These are phyloP conservation scores for Pisolithus orientalis DNA, from an alignment of 768 basidiomycete genomes.

Conservation along the genomic window DNA sequence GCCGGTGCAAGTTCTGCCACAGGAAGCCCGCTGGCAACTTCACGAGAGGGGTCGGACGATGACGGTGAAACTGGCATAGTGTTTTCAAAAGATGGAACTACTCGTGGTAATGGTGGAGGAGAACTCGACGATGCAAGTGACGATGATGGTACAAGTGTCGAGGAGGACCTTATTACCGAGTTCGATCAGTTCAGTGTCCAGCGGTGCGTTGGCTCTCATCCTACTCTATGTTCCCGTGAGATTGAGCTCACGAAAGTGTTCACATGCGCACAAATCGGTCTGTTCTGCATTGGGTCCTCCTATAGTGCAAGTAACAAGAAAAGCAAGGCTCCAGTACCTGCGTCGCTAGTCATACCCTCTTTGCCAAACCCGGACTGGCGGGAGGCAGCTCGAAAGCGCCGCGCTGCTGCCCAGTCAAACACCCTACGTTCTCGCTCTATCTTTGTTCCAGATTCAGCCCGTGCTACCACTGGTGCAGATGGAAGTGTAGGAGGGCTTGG, in stretches of 20 bases:
- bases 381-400: conserved; percentile 62
- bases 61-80: conserved; percentile 21
- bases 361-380: conserved; percentile 90
- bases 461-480: conserved; percentile 51
- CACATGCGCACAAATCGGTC: background rate
- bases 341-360: conserved; percentile 74
- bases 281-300: conserved; percentile 12
- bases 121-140: conserved; percentile 47
- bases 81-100: conserved; percentile 11
- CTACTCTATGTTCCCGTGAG: conserved; percentile 27
- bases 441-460: conserved; percentile 62
- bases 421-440: conserved; percentile 20
- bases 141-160: conserved; percentile 40
- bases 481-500: conserved; percentile 77
- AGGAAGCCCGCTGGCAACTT: conserved; percentile 50
- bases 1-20: conserved; percentile 35
- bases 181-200: conserved; percentile 71
- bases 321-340: conserved; percentile 43
- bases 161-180: conserved; percentile 66
- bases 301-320: conserved; percentile 39
- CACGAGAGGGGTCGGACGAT: conserved; percentile 22
- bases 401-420: conserved; percentile 12
- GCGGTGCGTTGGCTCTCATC: conserved; percentile 64
- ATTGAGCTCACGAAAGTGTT: conserved; percentile 71
- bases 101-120: conserved; percentile 22